Conservation (phyloP, 2,329 filamentous ascomycete species). For the Thielaviopsis euricoi region DNA sequence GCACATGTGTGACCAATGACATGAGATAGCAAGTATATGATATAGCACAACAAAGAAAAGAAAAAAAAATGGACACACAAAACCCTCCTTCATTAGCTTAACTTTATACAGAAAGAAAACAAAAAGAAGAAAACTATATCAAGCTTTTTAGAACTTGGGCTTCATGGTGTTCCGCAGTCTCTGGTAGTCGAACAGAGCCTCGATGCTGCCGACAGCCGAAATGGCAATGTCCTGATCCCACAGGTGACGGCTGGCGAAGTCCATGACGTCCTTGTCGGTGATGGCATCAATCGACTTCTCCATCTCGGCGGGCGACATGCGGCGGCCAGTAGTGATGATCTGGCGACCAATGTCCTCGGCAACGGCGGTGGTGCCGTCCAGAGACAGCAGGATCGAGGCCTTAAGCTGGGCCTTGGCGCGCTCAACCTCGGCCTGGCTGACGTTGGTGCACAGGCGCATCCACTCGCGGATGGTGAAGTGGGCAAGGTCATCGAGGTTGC, state of each 20-base stretch:
- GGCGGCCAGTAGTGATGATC: conserved; percentile 90
- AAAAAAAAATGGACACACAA: conserved; percentile 6
- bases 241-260: conserved; percentile 83
- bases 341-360: conserved; percentile 98
- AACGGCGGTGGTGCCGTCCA: conserved; percentile 92
- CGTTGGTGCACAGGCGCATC: conserved; percentile 82
- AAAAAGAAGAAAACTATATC: conserved; percentile 4
- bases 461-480: conserved; percentile 98
- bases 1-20: conserved; percentile 1
- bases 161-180: conserved; percentile 72
- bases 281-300: conserved; percentile 81
- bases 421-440: conserved; percentile 82
- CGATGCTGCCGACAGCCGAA: conserved; percentile 82
- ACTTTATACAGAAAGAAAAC: conserved; percentile 5
- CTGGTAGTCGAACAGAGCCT: conserved; percentile 68
- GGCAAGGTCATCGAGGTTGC: conserved; percentile 80
- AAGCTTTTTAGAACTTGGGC: conserved; percentile 45
- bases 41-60: conserved; percentile 5
- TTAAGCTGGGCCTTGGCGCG: conserved; percentile 98
- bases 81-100: conserved; percentile 11
- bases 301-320: conserved; percentile 82
- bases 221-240: conserved; percentile 97
- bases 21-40: conserved; percentile 8
- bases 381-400: conserved; percentile 89
- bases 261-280: conserved; percentile 92